A percentile compares a stretch with the other conserved stretches of the same genome.
These are phyloP conservation scores for Mortierella alpina DNA, from an alignment of 192 early-diverging fungal genomes.

Conservation along the genomic window DNA sequence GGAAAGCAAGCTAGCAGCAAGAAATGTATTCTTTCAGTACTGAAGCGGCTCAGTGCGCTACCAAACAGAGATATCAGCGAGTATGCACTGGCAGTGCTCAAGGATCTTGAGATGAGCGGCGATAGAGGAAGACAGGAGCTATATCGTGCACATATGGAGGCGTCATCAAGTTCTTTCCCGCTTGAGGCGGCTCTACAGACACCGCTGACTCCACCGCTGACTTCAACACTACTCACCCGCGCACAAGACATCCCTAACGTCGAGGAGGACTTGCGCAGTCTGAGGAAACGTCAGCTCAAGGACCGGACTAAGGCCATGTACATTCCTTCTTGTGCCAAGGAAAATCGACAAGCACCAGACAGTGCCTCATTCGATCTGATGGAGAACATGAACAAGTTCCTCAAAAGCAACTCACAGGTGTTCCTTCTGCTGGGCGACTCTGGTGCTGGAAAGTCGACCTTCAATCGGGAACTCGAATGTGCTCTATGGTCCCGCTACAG, in stretches of 20 bases:
- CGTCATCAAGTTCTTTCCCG: too few relatives aligned
- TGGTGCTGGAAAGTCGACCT: constrained; percentile 4
- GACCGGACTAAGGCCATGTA: background rate
- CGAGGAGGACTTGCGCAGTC: background rate
- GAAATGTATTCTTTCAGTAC: too few relatives aligned
- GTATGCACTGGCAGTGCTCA: too few relatives aligned
- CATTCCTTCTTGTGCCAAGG: constrained; percentile 1
- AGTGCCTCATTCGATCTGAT: background rate
- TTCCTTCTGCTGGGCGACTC: constrained; percentile 1
- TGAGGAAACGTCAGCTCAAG: background rate
- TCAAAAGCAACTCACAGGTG: background rate
- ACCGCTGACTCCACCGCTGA: too few relatives aligned
- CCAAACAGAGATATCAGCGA: too few relatives aligned
- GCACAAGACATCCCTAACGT: background rate
- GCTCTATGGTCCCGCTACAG: background rate
- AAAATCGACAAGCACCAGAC: background rate
- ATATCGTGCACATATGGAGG: too few relatives aligned
- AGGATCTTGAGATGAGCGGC: too few relatives aligned
- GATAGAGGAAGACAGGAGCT: too few relatives aligned
- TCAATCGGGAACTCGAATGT: background rate
- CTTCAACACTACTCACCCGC: too few relatives aligned
- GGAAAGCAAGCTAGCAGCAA: too few relatives aligned
- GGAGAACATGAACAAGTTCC: background rate
- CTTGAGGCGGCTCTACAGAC: too few relatives aligned
- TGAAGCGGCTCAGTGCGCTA: too few relatives aligned